Evolutionary conservation across 2,329 filamentous ascomycete genomes (phyloP).

Genomic region (Fusarium sp.): DNA sequence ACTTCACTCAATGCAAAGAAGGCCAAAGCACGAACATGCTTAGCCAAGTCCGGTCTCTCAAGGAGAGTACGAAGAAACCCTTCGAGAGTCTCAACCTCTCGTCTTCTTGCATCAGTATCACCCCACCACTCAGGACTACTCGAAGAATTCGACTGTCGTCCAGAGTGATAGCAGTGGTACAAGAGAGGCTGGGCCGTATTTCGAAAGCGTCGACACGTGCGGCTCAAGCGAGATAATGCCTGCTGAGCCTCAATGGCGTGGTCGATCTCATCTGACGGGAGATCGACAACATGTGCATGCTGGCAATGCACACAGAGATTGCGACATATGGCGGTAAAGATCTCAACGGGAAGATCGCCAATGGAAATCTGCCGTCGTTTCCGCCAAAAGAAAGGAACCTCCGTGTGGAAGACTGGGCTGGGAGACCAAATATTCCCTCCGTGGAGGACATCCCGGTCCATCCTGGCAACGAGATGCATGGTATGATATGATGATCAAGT

Average conservation of each 20-base stretch:
- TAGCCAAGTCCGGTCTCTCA: slow-evolving; percentile 38
- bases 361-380: slow-evolving; percentile 31
- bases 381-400: slow-evolving; percentile 16
- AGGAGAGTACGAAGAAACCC: slow-evolving; percentile 38
- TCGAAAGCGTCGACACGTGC: slow-evolving; percentile 38
- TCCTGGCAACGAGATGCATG: slow-evolving; percentile 39
- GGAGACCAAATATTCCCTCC: slow-evolving; percentile 25
- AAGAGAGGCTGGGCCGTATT: slow-evolving; percentile 37
- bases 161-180: slow-evolving; percentile 41
- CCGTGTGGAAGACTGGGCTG: slow-evolving; percentile 12
- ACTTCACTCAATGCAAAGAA: slow-evolving; percentile 36
- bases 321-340: slow-evolving; percentile 39
- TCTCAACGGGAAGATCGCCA: slow-evolving; percentile 37
- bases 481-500: slow-evolving; percentile 6
- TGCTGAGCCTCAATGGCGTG: slow-evolving; percentile 36
- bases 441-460: slow-evolving; percentile 35
- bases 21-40: slow-evolving; percentile 36
- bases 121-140: slow-evolving; percentile 22
- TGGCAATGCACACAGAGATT: slow-evolving; percentile 41
- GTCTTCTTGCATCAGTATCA: slow-evolving; percentile 10
- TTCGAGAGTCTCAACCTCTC: slow-evolving; percentile 34
- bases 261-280: slow-evolving; percentile 35
- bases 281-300: slow-evolving; percentile 39
- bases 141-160: slow-evolving; percentile 22
- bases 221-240: slow-evolving; percentile 40